Percentiles rank a stretch among this genome's conserved stretches.
phyloP scores from a whole-genome alignment of 768 basidiomycete genomes.

The Podaxis sp. region DNA sequence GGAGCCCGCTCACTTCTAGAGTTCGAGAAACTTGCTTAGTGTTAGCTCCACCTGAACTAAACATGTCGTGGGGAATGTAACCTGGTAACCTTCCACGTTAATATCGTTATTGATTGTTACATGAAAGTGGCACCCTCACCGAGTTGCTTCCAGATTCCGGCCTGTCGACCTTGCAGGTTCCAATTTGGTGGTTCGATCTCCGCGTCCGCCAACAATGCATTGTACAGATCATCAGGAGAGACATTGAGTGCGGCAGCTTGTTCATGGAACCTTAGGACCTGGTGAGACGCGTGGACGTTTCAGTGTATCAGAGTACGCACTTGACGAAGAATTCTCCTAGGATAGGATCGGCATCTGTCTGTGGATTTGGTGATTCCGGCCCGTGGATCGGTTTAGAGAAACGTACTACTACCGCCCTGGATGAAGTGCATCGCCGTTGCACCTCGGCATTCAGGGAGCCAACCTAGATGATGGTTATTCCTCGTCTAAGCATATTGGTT shows the following conservation, averaged over 20 bases:
- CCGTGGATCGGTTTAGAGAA: background rate
- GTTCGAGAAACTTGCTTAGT: slow-evolving; percentile 64
- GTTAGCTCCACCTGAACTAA: slow-evolving; percentile 50
- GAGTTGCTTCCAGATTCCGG: slow-evolving; percentile 53
- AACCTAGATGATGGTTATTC: slow-evolving; percentile 40
- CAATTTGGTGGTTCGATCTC: slow-evolving; percentile 58
- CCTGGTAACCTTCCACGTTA: slow-evolving; percentile 24
- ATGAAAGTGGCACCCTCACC: slow-evolving; percentile 27
- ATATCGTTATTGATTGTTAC: background rate
- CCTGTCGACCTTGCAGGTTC: slow-evolving; percentile 63
- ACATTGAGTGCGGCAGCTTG: slow-evolving; percentile 49
- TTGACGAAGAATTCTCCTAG: slow-evolving; percentile 67
- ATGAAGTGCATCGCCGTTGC: slow-evolving; percentile 52
- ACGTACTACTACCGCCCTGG: slow-evolving; percentile 60
- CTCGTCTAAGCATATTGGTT: background rate
- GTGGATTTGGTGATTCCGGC: background rate
- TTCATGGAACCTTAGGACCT: slow-evolving; percentile 42
- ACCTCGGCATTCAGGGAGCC: slow-evolving; percentile 66
- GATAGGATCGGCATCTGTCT: slow-evolving; percentile 60
- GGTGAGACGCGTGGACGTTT: background rate
- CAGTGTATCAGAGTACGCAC: slow-evolving; percentile 28
- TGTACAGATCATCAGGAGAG: slow-evolving; percentile 49
- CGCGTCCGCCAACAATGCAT: slow-evolving; percentile 57
- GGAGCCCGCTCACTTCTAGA: slow-evolving; percentile 42
- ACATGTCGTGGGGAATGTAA: slow-evolving; percentile 40